A percentile compares a stretch with the other conserved stretches of the same genome.
phyloP scores from a whole-genome alignment of 192 early-diverging fungal species.

The Phlyctochytrium arcticum region DNA sequence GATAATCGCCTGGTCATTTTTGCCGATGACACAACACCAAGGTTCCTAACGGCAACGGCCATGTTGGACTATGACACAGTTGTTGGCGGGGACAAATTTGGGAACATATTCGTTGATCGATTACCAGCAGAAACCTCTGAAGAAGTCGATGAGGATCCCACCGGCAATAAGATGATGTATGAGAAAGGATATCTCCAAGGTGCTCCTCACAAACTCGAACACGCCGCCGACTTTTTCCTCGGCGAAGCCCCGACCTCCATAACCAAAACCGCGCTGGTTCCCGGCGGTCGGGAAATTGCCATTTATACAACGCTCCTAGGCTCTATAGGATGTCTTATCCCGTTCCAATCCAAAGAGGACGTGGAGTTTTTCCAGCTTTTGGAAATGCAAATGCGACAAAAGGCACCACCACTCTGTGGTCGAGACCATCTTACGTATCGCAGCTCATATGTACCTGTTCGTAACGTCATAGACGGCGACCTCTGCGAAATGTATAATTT shows the following conservation, averaged over 20 bases:
- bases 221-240: conserved; percentile 73
- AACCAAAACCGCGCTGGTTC: conserved; percentile 68
- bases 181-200: conserved; percentile 81
- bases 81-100: conserved; percentile 94
- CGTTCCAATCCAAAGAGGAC: conserved; percentile 85
- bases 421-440: conserved; percentile 88
- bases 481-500: conserved; percentile 84
- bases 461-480: conserved; percentile 77
- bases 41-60: conserved; percentile 73
- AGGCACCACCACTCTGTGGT: conserved; percentile 68
- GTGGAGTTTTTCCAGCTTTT: conserved; percentile 88
- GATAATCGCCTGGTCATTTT: conserved; percentile 86
- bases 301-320: conserved; percentile 88
- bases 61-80: conserved; percentile 94
- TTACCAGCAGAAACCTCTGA: conserved; percentile 59
- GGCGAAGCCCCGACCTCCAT: conserved; percentile 87
- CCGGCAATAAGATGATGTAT: conserved; percentile 73
- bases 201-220: conserved; percentile 78
- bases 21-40: conserved; percentile 87
- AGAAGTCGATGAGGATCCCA: conserved; percentile 83
- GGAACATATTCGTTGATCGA: conserved; percentile 81
- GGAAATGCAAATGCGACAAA: conserved; percentile 82
- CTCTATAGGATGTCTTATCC: conserved; percentile 76
- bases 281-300: conserved; percentile 82
- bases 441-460: conserved; percentile 73